phyloP scores from a whole-genome alignment of 2,329 filamentous ascomycete species.

The Alternaria incomplexa region DNA sequence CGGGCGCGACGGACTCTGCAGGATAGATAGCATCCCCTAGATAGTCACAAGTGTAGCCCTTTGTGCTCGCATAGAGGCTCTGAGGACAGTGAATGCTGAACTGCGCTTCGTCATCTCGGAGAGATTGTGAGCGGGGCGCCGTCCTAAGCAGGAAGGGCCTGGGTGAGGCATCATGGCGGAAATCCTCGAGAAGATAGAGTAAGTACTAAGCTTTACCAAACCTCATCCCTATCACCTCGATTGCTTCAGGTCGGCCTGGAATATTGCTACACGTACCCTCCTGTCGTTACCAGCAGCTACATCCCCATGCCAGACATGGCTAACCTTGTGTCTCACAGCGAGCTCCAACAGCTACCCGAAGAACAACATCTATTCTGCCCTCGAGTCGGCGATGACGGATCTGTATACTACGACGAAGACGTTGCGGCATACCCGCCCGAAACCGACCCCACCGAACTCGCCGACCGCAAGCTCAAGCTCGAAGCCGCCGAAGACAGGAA shows the following conservation, averaged over 20 bases:
- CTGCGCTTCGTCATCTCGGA: constrained; percentile 12
- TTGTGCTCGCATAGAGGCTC: constrained; percentile 3
- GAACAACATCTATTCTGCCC: constrained; percentile 59
- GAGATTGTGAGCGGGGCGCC: constrained; percentile 5
- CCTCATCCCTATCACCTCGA: not conserved
- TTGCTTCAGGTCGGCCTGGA: not conserved
- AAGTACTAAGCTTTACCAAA: constrained; percentile 17
- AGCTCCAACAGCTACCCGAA: constrained; percentile 46
- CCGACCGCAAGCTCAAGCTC: constrained; percentile 42
- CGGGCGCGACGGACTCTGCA: constrained; percentile 2
- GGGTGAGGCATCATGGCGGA: constrained; percentile 38
- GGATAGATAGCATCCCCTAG: constrained; percentile 14
- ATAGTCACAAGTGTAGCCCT: constrained; percentile 9
- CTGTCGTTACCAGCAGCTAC: not conserved
- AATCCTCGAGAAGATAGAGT: constrained; percentile 44
- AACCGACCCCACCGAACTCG: constrained; percentile 34
- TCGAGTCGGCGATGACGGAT: constrained; percentile 43
- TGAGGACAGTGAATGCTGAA: constrained; percentile 15
- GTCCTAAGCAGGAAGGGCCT: constrained; percentile 1
- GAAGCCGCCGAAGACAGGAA: constrained; percentile 49
- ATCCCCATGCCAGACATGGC: constrained; percentile 14
- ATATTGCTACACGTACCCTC: not conserved
- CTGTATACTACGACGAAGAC: constrained; percentile 55
- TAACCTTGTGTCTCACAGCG: constrained; percentile 35
- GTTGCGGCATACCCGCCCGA: constrained; percentile 35